Conservation (phyloP, 352 stramenopile genomes). For the Pythium sukuiense region DNA sequence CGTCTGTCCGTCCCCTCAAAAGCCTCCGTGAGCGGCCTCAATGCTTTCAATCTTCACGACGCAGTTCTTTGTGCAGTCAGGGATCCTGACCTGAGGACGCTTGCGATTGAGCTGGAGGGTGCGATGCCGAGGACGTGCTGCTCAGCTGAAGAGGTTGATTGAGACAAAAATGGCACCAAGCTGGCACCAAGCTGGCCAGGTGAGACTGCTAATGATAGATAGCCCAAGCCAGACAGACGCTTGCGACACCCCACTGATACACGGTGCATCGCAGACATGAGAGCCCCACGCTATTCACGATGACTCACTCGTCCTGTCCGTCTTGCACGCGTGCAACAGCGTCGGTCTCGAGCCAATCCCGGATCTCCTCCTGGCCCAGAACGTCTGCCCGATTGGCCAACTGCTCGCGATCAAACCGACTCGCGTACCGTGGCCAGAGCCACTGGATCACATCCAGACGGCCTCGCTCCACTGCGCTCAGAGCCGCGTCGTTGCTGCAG, state of each 20-base stretch:
- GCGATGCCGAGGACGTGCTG: neutral
- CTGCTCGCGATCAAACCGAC: slow-evolving; percentile 18
- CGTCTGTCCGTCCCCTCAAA: neutral
- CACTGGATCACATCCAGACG: slow-evolving; percentile 28
- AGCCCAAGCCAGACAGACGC: neutral
- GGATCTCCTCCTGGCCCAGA: slow-evolving; percentile 6
- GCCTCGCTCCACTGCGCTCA: slow-evolving; percentile 22
- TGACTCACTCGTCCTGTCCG: neutral
- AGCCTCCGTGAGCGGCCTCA: too few species aligned
- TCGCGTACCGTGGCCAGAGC: slow-evolving; percentile 23
- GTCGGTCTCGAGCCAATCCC: slow-evolving; percentile 14
- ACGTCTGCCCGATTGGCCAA: slow-evolving; percentile 16
- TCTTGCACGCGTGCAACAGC: neutral
- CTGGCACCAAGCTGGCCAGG: too few species aligned
- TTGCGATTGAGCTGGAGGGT: neutral
- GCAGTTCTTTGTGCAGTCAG: slow-evolving; percentile 1
- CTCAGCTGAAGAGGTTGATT: neutral
- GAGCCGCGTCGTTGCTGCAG: slow-evolving; percentile 27
- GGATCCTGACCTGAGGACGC: neutral
- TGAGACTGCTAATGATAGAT: neutral
- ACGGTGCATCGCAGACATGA: neutral
- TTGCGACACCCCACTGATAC: neutral
- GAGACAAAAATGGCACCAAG: neutral
- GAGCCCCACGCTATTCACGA: neutral
- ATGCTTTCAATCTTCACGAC: too few species aligned